Conservation (phyloP, 2,329 filamentous ascomycete species). For the Colletotrichum sp. region DNA sequence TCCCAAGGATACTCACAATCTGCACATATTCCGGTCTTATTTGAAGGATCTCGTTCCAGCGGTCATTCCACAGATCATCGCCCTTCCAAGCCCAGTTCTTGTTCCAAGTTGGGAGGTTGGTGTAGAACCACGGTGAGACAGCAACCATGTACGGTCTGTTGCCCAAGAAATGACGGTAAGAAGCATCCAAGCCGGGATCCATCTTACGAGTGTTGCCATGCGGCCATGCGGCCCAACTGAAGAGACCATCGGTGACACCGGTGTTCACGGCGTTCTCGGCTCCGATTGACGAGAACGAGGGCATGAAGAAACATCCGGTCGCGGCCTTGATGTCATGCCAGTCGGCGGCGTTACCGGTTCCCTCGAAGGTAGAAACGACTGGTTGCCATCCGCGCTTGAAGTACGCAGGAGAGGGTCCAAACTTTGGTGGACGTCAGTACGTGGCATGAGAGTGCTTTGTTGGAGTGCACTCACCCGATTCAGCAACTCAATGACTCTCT, state of each 20-base stretch:
- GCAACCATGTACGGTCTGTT: slow-evolving; percentile 52
- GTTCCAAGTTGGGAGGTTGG: slow-evolving; percentile 57
- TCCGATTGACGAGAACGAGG: slow-evolving; percentile 46
- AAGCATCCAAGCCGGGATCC: slow-evolving; percentile 23
- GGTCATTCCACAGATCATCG: slow-evolving; percentile 63
- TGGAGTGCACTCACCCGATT: neutral
- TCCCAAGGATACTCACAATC: slow-evolving; percentile 40
- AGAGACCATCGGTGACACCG: slow-evolving; percentile 36
- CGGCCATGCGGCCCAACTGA: slow-evolving; percentile 43
- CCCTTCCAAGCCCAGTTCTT: slow-evolving; percentile 69
- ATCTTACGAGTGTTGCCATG: slow-evolving; percentile 24
- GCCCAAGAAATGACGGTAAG: slow-evolving; percentile 18
- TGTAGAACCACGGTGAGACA: slow-evolving; percentile 64
- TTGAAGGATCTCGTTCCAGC: slow-evolving; percentile 59
- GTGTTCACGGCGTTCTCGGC: slow-evolving; percentile 24
- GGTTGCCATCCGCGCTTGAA: slow-evolving; percentile 30
- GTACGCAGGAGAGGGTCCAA: slow-evolving; percentile 10
- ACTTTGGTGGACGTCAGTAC: neutral
- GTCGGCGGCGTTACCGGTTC: slow-evolving; percentile 41
- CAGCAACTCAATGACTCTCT: slow-evolving; percentile 9
- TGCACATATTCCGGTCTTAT: slow-evolving; percentile 51
- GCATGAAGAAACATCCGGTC: slow-evolving; percentile 47
- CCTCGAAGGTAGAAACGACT: slow-evolving; percentile 49
- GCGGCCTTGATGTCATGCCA: slow-evolving; percentile 46
- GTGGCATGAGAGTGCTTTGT: neutral